Evolutionary conservation across 1,284 basidiomycete genomes (phyloP).

Genomic region (Rhodotorula sp.): DNA sequence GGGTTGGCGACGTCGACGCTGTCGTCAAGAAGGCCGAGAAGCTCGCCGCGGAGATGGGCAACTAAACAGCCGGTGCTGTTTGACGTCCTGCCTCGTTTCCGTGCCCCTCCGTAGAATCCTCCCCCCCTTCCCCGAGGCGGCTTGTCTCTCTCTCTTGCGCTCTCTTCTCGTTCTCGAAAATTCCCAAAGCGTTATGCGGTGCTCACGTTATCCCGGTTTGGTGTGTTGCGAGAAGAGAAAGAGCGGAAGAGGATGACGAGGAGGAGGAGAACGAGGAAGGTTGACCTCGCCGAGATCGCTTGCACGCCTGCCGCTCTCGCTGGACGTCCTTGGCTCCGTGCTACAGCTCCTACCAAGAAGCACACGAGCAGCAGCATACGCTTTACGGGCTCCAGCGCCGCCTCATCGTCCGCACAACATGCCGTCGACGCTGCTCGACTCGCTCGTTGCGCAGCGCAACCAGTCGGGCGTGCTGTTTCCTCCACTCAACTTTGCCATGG

Average conservation of each 20-base stretch:
- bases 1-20: conserved; percentile 85
- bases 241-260: neutral
- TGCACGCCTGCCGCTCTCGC: too few species aligned
- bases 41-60: conserved; percentile 73
- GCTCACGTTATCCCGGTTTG: neutral
- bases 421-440: conserved; percentile 3
- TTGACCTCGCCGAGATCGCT: neutral
- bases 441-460: conserved; percentile 2
- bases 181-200: neutral
- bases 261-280: too few species aligned
- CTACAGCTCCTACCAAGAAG: too few species aligned
- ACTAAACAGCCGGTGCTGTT: neutral
- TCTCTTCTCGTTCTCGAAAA: neutral
- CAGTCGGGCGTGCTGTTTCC: conserved; percentile 15
- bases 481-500: conserved; percentile 33
- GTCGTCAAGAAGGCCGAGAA: conserved; percentile 95
- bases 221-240: neutral
- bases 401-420: neutral
- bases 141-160: neutral
- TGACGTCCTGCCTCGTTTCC: neutral
- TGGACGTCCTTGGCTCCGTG: too few species aligned
- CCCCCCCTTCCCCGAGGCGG: neutral
- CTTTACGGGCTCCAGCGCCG: too few species aligned
- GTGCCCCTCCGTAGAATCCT: neutral
- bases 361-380: too few species aligned